Conservation (phyloP, 164 flowering plant genomes). For the Kalanchoe fedtschenkoi region DNA sequence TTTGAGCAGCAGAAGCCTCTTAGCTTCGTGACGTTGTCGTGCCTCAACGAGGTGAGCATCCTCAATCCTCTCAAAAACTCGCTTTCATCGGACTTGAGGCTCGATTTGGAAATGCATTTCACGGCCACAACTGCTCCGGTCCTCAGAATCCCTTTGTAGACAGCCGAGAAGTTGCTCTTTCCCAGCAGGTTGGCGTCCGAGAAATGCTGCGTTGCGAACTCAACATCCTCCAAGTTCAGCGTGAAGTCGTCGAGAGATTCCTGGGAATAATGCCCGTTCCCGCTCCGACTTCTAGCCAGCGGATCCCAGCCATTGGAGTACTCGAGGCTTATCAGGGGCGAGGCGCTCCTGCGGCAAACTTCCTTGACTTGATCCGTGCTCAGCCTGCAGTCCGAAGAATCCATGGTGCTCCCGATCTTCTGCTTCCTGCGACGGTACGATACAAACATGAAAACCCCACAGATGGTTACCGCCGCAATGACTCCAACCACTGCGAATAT, state of each 20-base stretch:
- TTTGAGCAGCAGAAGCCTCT: slow-evolving; percentile 93
- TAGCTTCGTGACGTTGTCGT: slow-evolving; percentile 63
- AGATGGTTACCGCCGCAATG: slow-evolving; percentile 14
- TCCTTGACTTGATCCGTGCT: slow-evolving; percentile 67
- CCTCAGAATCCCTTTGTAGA: slow-evolving; percentile 60
- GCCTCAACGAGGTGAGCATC: slow-evolving; percentile 53
- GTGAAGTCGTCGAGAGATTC: slow-evolving; percentile 52
- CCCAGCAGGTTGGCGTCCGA: slow-evolving; percentile 73
- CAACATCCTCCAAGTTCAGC: slow-evolving; percentile 79
- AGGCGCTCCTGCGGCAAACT: slow-evolving; percentile 46
- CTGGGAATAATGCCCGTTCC: slow-evolving; percentile 36
- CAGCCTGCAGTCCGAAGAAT: slow-evolving; percentile 43
- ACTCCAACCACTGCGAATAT: slow-evolving; percentile 36
- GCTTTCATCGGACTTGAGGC: slow-evolving; percentile 74
- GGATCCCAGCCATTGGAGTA: slow-evolving; percentile 95
- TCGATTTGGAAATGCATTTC: slow-evolving; percentile 65
- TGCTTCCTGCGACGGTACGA: slow-evolving; percentile 72
- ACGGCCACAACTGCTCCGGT: slow-evolving; percentile 79
- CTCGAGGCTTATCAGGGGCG: slow-evolving; percentile 77
- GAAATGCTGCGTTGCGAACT: slow-evolving; percentile 83
- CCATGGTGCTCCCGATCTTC: slow-evolving; percentile 61
- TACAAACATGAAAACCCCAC: slow-evolving; percentile 38
- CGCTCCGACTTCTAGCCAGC: slow-evolving; percentile 36
- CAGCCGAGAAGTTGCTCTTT: slow-evolving; percentile 62
- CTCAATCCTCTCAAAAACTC: slow-evolving; percentile 81